Conservation (phyloP, 768 basidiomycete genomes). For the Kondoa malvinella region DNA sequence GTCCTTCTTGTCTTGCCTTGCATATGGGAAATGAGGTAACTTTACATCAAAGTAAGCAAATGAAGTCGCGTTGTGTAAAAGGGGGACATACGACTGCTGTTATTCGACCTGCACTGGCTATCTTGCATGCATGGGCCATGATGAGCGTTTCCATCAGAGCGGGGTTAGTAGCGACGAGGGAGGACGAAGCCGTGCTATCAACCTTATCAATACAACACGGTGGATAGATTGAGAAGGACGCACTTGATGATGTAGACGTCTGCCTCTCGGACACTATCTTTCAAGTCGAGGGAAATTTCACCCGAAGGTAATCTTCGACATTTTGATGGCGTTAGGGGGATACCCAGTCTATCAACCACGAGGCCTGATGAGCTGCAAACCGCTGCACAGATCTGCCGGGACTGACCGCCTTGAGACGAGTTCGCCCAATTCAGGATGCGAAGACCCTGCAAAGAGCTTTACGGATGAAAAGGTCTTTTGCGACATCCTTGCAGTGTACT, state of each 20-base stretch:
- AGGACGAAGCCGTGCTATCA: constrained; percentile 51
- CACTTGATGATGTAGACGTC: constrained; percentile 94
- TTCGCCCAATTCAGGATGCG: constrained; percentile 80
- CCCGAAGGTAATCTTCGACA: constrained; percentile 72
- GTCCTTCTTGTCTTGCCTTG: constrained; percentile 97
- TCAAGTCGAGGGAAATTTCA: constrained; percentile 78
- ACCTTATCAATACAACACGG: not conserved
- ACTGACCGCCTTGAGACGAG: constrained; percentile 75
- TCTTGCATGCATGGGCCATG: constrained; percentile 99
- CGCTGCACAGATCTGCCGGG: constrained; percentile 17
- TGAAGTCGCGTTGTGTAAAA: not conserved
- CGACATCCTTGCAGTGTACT: not conserved
- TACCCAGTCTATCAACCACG: constrained; percentile 51
- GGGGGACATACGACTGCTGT: constrained; percentile 54
- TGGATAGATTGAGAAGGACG: constrained; percentile 27
- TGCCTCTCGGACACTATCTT: constrained; percentile 89
- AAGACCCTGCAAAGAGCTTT: constrained; percentile 19
- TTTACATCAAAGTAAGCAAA: not conserved
- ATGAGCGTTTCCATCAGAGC: constrained; percentile 96
- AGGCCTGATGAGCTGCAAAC: no score
- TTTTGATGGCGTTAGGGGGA: constrained; percentile 71
- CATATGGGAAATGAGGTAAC: constrained; percentile 78
- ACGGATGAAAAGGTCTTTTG: constrained; percentile 10
- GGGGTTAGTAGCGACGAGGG: constrained; percentile 51
- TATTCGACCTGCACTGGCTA: constrained; percentile 93